Evolutionary conservation across 192 early-diverging fungal genomes (phyloP), one percentile per base, ranked within the genome.

Genomic region (Rhizophlyctis rosea): DNA sequence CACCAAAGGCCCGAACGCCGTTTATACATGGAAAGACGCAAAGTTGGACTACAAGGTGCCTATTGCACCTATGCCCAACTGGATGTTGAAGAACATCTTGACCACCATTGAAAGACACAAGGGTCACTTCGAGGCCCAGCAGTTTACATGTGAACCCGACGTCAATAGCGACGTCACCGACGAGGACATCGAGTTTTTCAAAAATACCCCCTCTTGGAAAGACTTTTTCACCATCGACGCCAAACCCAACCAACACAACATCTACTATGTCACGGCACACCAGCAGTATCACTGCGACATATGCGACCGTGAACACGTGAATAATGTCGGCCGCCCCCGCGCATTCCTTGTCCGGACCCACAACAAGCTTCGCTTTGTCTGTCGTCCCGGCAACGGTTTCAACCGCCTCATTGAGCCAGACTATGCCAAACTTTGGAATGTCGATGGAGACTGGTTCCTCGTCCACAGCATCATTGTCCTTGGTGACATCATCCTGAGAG

Each of bases 341-440:
- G n/a, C n/a, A n/a, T 47, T 47, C 44, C 44, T 47, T 14, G 44
- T 47, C 11, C 11, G 44, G n/a, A 47, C 11, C 44, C 11, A 47
- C n/a, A n/a, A n/a, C n/a, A 47, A 11, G n/a, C 44, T 47, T n/a
- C 11, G 44, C 11, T 47, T 47, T 47, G 44, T 47, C 11, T 47
- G 44, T n/a, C 44, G 44, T n/a, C 51, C 51, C 27, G 51, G 51
- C 27, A 53, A 53, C 16, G 51, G 24, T 23, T 53, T 53, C 51
- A 53, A 53, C 24, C 11, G 51, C 16, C 16, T 53, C 9, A 9
- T 53, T 27, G 51, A 53, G 11, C 9, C 9, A 11, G 51, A 53
- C 51, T 53, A 53, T 53, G 16, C 27, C 16, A 53, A 53, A 27
- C 11, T 53, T 16, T 53, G 51, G 51, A 24, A 53, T 9, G 51